Percentiles rank a stretch among this genome's conserved stretches.
These are phyloP conservation scores for Excoecaria agallocha DNA, from an alignment of 345 rosid genomes.

Conservation along the genomic window DNA sequence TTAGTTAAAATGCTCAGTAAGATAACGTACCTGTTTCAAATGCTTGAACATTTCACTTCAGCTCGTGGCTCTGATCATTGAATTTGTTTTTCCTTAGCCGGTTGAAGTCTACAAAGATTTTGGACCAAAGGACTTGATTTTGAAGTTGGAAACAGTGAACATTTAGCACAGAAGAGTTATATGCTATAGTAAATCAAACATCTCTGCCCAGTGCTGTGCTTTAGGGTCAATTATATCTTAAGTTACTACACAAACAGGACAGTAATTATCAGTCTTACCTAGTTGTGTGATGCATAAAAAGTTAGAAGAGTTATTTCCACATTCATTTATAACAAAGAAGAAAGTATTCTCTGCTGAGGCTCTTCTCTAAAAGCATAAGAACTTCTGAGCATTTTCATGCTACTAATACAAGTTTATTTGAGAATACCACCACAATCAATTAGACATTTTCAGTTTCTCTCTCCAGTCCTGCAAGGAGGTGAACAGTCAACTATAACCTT, in stretches of 20 bases:
- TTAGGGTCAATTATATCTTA: neutral
- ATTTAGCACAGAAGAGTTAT: constrained; percentile 1
- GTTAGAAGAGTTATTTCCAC: neutral
- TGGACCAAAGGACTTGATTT: constrained; percentile 8
- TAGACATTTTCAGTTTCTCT: neutral
- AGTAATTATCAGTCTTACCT: neutral
- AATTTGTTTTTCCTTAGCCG: constrained; percentile 6
- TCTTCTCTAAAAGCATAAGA: neutral
- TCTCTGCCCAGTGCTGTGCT: neutral
- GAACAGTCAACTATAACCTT: neutral
- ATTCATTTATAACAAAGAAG: neutral
- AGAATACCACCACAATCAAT: neutral
- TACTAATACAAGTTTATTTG: neutral
- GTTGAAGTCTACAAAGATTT: constrained; percentile 2
- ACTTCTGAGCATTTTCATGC: neutral
- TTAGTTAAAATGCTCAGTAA: neutral
- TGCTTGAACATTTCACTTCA: neutral
- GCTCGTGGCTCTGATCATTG: neutral
- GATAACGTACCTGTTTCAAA: neutral
- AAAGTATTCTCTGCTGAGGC: neutral
- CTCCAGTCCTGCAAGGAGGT: neutral
- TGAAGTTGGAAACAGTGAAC: constrained; percentile 1
- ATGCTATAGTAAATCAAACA: neutral
- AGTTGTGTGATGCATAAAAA: neutral
- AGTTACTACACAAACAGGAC: neutral